A percentile compares a stretch with the other conserved stretches of the same genome.
phyloP scores from a whole-genome alignment of 2,329 filamentous ascomycete species.

The Trichoderma koningiopsis region DNA sequence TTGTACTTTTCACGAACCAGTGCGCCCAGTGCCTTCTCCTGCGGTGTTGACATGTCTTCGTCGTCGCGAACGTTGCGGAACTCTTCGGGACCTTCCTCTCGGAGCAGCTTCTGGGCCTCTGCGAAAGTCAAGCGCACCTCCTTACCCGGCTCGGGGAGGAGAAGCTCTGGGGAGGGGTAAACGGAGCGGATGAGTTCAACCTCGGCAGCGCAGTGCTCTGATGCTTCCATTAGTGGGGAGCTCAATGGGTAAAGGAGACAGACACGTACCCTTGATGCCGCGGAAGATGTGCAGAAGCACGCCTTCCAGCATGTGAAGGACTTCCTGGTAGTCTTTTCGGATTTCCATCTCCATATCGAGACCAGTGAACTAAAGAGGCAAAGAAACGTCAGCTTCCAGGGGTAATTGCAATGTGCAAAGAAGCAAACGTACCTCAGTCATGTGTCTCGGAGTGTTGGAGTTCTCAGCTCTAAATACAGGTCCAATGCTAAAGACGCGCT shows the following conservation, averaged over 20 bases:
- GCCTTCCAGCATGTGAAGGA: constrained; percentile 69
- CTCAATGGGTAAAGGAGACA: not conserved
- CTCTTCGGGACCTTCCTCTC: constrained; percentile 70
- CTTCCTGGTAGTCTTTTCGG: constrained; percentile 75
- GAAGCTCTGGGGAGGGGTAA: constrained; percentile 77
- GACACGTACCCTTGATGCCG: constrained; percentile 46
- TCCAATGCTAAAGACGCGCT: constrained; percentile 76
- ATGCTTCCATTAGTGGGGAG: constrained; percentile 1
- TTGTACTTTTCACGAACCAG: constrained; percentile 86
- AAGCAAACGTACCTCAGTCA: constrained; percentile 66
- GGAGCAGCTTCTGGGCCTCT: constrained; percentile 75
- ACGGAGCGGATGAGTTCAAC: constrained; percentile 71
- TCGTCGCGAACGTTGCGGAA: constrained; percentile 70
- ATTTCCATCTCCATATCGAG: constrained; percentile 92
- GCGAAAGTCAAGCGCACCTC: constrained; percentile 76
- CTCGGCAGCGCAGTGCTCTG: constrained; percentile 65
- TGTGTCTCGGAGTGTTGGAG: constrained; percentile 79
- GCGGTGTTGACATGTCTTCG: constrained; percentile 78
- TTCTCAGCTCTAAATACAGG: constrained; percentile 87
- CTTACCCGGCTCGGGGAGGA: constrained; percentile 72
- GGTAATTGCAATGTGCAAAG: not conserved
- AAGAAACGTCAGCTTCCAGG: not conserved
- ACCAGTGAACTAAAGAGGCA: constrained; percentile 66
- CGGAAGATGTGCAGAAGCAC: constrained; percentile 80
- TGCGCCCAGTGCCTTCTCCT: constrained; percentile 86